A percentile compares a stretch with the other conserved stretches of the same genome.
Conservation (phyloP, 2,329 filamentous ascomycete genomes). For the Colletotrichum sp. region DNA sequence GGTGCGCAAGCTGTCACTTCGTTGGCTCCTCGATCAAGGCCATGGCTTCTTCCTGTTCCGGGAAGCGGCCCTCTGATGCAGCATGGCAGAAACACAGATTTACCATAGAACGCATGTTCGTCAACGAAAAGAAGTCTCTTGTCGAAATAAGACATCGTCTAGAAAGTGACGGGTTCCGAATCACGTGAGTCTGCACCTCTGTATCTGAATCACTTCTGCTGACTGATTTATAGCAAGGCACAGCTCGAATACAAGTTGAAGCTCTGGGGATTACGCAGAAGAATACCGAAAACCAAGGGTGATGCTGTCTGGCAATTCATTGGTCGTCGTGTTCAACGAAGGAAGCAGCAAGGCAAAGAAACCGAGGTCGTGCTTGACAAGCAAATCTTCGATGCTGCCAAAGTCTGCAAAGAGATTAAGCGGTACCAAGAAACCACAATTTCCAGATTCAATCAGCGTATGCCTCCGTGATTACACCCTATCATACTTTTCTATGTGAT, state of each 20-base stretch:
- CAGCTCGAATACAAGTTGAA: slow-evolving; percentile 8
- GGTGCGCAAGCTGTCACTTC: too few species aligned
- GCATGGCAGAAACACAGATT: neutral
- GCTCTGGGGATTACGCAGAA: neutral
- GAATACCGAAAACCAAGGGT: neutral
- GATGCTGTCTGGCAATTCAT: neutral
- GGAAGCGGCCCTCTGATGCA: neutral
- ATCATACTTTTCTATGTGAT: neutral
- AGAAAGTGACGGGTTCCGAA: neutral
- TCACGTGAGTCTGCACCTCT: neutral
- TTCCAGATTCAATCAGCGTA: neutral
- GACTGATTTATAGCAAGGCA: neutral
- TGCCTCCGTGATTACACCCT: neutral
- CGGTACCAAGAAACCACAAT: neutral
- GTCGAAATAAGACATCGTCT: neutral
- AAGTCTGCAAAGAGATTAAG: neutral
- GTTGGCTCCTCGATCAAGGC: neutral
- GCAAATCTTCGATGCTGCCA: neutral
- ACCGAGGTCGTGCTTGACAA: neutral
- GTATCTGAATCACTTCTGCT: neutral
- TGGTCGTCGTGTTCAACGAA: neutral
- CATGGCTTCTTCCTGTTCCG: neutral
- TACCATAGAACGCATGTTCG: neutral
- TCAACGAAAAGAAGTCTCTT: neutral
- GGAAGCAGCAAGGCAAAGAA: neutral